A percentile compares a stretch with the other conserved stretches of the same genome.
Evolutionary conservation across 768 basidiomycete genomes (phyloP).

Genomic region (Botryobasidium botryosum): DNA sequence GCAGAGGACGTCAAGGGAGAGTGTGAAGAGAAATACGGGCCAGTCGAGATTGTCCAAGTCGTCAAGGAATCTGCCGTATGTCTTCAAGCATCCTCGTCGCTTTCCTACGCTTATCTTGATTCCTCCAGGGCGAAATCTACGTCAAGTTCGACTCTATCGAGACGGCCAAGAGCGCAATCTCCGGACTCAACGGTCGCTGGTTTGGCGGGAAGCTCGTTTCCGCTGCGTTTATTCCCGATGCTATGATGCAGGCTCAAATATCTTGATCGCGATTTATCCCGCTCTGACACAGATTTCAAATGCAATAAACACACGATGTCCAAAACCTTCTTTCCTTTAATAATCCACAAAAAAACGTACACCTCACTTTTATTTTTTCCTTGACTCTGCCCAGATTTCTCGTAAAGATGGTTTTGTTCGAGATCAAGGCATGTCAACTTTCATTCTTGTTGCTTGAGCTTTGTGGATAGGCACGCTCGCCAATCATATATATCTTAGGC

Average conservation of each 20-base stretch:
- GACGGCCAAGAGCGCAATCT: slow-evolving; percentile 64
- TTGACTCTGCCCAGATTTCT: too few species aligned
- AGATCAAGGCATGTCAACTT: too few species aligned
- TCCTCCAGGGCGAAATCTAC: slow-evolving; percentile 81
- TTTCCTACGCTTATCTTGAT: not conserved
- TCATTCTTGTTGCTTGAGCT: too few species aligned
- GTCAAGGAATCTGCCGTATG: slow-evolving; percentile 85
- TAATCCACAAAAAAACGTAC: too few species aligned
- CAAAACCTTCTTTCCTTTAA: too few species aligned
- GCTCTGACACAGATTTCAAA: too few species aligned
- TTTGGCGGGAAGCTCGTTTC: slow-evolving; percentile 86
- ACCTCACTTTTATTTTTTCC: too few species aligned
- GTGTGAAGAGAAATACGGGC: slow-evolving; percentile 81
- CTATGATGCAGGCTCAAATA: slow-evolving; percentile 74
- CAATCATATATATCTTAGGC: too few species aligned
- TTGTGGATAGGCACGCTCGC: too few species aligned
- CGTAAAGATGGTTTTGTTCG: too few species aligned
- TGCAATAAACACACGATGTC: too few species aligned
- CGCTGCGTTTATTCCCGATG: slow-evolving; percentile 80
- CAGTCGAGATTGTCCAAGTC: slow-evolving; percentile 74
- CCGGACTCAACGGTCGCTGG: slow-evolving; percentile 91
- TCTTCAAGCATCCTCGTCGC: not conserved
- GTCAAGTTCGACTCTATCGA: slow-evolving; percentile 75
- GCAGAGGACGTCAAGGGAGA: slow-evolving; percentile 93
- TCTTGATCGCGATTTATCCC: too few species aligned